A percentile compares a stretch with the other conserved stretches of the same genome.
phyloP scores from a whole-genome alignment of 2,329 filamentous ascomycete species.

The Sarocladium oryzae region DNA sequence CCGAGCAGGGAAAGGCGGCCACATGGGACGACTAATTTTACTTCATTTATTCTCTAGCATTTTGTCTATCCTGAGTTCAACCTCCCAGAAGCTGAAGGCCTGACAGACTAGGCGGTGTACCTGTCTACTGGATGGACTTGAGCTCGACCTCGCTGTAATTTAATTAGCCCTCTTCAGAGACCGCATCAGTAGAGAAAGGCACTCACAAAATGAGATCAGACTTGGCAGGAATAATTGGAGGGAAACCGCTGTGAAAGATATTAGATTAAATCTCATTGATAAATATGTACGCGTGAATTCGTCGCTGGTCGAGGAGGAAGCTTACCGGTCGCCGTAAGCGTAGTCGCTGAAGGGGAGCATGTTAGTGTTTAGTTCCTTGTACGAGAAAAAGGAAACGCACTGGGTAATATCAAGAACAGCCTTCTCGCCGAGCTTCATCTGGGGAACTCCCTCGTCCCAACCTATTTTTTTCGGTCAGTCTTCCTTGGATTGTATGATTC shows the following conservation, averaged over 20 bases:
- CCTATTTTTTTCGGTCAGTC: slow-evolving; percentile 38
- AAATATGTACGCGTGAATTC: too few relatives aligned
- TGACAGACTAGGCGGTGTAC: neutral
- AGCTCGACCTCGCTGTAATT: slow-evolving; percentile 11
- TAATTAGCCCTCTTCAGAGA: neutral
- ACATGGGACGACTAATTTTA: too few relatives aligned
- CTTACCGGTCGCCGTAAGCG: slow-evolving; percentile 58
- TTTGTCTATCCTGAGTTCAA: too few relatives aligned
- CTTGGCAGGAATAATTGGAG: slow-evolving; percentile 64
- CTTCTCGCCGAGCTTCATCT: slow-evolving; percentile 90
- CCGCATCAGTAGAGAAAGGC: neutral
- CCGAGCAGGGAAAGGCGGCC: too few relatives aligned
- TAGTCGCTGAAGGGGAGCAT: slow-evolving; percentile 43
- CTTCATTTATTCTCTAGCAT: too few relatives aligned
- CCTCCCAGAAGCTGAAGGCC: too few relatives aligned
- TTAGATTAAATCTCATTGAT: too few relatives aligned
- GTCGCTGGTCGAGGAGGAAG: neutral
- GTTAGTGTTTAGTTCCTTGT: slow-evolving; percentile 12
- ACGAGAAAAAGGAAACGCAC: slow-evolving; percentile 34
- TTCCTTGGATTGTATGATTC: too few relatives aligned
- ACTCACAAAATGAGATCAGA: slow-evolving; percentile 74
- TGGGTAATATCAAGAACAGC: slow-evolving; percentile 74
- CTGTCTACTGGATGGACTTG: neutral
- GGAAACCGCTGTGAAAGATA: slow-evolving; percentile 55
- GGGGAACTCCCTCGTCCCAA: slow-evolving; percentile 77